Conservation (phyloP, 257 asterid genomes). For the Avicennia marina region DNA sequence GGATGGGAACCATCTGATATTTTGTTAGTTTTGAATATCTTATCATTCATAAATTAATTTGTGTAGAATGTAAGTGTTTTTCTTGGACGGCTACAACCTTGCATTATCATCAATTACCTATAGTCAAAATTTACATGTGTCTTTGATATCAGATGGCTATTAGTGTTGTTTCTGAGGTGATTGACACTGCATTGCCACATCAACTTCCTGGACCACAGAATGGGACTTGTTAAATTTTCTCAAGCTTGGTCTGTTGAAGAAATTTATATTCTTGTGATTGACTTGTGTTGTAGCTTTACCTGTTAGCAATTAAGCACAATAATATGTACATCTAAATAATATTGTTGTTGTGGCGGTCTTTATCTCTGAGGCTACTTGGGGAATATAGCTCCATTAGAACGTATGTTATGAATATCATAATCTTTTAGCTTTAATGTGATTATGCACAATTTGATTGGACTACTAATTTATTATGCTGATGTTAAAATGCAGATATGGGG, state of each 20-base stretch:
- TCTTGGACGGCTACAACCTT: not conserved
- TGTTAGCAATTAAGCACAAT: not conserved
- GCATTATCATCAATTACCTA: not conserved
- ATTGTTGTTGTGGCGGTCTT: not conserved
- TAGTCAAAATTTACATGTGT: not conserved
- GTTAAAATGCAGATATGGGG: conserved; percentile 42
- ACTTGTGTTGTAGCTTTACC: not conserved
- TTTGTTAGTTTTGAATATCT: not conserved
- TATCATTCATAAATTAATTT: not conserved
- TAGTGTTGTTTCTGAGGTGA: no score
- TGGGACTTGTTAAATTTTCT: not conserved
- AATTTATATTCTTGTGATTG: not conserved
- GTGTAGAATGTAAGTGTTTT: not conserved
- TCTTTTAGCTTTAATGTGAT: not conserved
- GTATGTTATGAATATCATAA: not conserved
- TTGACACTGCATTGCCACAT: no score
- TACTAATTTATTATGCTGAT: no score
- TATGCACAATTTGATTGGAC: not conserved
- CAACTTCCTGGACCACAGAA: no score
- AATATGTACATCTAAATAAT: not conserved
- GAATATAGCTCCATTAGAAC: not conserved
- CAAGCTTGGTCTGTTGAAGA: not conserved
- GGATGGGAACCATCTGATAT: not conserved
- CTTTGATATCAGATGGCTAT: not conserved
- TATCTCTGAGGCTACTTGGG: conserved; percentile 5